Evolutionary conservation across 441 rosid species (phyloP).

Genomic region (Hypseocharis bilobata): DNA sequence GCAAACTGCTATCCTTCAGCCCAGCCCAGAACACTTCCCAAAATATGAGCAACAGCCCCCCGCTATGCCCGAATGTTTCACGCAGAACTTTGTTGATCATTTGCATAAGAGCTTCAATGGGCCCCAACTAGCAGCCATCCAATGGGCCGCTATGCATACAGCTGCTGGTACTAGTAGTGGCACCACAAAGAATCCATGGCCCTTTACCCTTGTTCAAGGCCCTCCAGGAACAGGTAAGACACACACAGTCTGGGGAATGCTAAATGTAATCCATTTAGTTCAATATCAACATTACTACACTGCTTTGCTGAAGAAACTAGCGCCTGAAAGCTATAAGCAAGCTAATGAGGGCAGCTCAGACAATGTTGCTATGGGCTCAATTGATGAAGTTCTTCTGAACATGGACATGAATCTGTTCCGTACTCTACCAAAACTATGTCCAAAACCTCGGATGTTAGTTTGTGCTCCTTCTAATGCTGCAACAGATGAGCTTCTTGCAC

Average conservation of each 20-base stretch:
- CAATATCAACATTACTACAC: conserved; percentile 97
- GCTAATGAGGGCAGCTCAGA: conserved; percentile 62
- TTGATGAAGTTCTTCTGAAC: conserved; percentile 96
- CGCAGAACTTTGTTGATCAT: conserved; percentile 69
- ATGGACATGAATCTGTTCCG: conserved; percentile 95
- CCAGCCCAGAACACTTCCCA: conserved; percentile 89
- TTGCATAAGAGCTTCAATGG: conserved; percentile 72
- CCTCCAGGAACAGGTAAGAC: conserved; percentile 99
- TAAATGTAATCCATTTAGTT: conserved; percentile 95
- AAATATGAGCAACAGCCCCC: conserved; percentile 85
- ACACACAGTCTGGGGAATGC: conserved; percentile 99
- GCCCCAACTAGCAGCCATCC: conserved; percentile 90
- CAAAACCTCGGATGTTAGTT: conserved; percentile 92
- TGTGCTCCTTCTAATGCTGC: conserved; percentile 99
- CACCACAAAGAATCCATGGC: conserved; percentile 84
- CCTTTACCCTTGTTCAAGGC: conserved; percentile 96
- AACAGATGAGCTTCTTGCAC: conserved; percentile 91
- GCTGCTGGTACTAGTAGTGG: conserved; percentile 97
- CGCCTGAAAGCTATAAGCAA: conserved; percentile 93
- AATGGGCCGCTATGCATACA: conserved; percentile 97
- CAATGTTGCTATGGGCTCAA: conserved; percentile 58
- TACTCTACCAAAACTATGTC: conserved; percentile 85
- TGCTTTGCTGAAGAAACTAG: conserved; percentile 85
- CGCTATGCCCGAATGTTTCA: conserved; percentile 88
- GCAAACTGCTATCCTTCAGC: conserved; percentile 93